phyloP scores from a whole-genome alignment of 2,329 filamentous ascomycete species.

The Aspergillus fumigatiaffinis region DNA sequence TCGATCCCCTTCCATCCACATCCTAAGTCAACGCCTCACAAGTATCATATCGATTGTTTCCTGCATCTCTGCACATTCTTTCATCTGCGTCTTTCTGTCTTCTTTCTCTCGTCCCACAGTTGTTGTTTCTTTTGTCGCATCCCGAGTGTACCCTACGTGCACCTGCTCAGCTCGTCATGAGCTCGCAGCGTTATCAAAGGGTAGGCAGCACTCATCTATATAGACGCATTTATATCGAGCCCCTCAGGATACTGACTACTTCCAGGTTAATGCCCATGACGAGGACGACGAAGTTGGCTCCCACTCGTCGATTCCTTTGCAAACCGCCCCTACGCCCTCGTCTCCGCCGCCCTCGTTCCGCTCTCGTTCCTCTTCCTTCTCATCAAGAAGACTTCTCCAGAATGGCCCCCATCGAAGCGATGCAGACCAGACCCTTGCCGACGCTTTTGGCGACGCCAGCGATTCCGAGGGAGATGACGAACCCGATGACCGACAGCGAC shows the following conservation, averaged over 20 bases:
- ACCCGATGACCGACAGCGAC: slow-evolving; percentile 75
- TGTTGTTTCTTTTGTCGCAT: slow-evolving; percentile 13
- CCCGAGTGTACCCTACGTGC: slow-evolving; percentile 10
- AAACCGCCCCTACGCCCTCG: slow-evolving; percentile 28
- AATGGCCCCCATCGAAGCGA: slow-evolving; percentile 49
- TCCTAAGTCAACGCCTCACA: slow-evolving; percentile 6
- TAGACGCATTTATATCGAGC: neutral
- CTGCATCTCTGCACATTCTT: slow-evolving; percentile 13
- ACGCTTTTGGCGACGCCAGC: slow-evolving; percentile 83
- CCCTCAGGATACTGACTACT: slow-evolving; percentile 5
- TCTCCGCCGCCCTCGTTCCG: slow-evolving; percentile 73
- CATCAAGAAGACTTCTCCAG: slow-evolving; percentile 50
- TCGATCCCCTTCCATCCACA: neutral
- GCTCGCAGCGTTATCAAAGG: slow-evolving; percentile 48
- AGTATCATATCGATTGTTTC: slow-evolving; percentile 15
- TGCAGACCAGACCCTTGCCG: slow-evolving; percentile 78
- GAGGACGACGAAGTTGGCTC: slow-evolving; percentile 37
- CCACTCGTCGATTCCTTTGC: slow-evolving; percentile 28
- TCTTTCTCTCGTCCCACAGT: slow-evolving; percentile 9
- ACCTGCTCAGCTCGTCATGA: slow-evolving; percentile 43
- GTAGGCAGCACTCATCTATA: slow-evolving; percentile 27
- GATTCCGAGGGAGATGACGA: slow-evolving; percentile 67
- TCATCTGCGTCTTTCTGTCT: slow-evolving; percentile 14
- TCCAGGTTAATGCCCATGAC: slow-evolving; percentile 43
- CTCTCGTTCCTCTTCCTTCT: slow-evolving; percentile 71